Evolutionary conservation across 2,329 filamentous ascomycete species (phyloP).

Genomic region (Cytospora leucostoma): DNA sequence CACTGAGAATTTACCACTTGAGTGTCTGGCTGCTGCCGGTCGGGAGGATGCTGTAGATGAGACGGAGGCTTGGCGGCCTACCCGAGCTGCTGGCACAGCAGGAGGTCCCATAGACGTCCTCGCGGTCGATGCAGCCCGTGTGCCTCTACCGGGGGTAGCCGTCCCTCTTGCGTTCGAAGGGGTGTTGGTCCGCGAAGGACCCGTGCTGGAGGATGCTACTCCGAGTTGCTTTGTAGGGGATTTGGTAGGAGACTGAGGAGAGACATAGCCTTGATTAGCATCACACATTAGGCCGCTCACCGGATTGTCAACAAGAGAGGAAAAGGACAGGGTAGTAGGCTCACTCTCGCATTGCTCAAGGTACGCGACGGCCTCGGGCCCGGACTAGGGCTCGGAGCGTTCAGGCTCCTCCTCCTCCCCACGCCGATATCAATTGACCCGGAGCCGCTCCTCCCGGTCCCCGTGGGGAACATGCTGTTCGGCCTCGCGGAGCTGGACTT

Average conservation of each 20-base stretch:
- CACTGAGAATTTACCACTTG: conserved; percentile 45
- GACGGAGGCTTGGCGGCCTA: conserved; percentile 47
- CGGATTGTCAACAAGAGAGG: background rate
- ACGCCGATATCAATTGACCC: conserved; percentile 54
- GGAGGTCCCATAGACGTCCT: conserved; percentile 72
- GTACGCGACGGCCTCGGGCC: conserved; percentile 58
- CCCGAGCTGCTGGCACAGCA: conserved; percentile 47
- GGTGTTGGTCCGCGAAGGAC: conserved; percentile 65
- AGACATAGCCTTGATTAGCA: background rate
- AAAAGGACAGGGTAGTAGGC: conserved; percentile 32
- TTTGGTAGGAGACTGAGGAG: conserved; percentile 71
- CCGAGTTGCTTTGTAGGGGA: conserved; percentile 76
- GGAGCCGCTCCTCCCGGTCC: conserved; percentile 41
- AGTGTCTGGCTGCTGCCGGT: conserved; percentile 39
- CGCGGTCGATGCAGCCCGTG: conserved; percentile 55
- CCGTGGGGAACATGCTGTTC: conserved; percentile 49
- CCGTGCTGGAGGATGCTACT: conserved; percentile 55
- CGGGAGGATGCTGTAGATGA: conserved; percentile 43
- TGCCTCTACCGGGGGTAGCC: conserved; percentile 44
- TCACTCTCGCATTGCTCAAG: conserved; percentile 58
- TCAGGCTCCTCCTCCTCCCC: conserved; percentile 67
- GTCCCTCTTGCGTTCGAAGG: conserved; percentile 58
- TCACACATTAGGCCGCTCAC: conserved; percentile 17
- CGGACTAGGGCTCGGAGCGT: conserved; percentile 73
- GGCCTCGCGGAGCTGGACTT: conserved; percentile 45